Evolutionary conservation across 495 filamentous ascomycete genomes (phyloP).

Genomic region (Parmelia sp.): DNA sequence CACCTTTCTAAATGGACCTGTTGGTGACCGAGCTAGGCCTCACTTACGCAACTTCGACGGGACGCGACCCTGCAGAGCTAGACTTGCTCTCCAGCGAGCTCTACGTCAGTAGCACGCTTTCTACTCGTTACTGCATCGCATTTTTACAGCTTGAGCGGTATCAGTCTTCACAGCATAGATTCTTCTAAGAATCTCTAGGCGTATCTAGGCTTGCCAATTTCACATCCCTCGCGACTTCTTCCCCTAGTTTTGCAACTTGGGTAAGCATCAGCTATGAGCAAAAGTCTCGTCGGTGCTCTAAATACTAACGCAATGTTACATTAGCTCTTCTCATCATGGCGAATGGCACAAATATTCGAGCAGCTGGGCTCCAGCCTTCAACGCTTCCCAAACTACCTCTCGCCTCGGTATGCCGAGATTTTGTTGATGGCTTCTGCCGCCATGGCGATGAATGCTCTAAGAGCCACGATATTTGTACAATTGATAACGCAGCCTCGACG

Average conservation of each 20-base stretch:
- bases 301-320: background rate
- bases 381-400: conserved; percentile 14
- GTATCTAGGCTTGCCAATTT: too few species aligned
- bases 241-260: too few species aligned
- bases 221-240: too few species aligned
- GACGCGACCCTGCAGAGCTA: background rate
- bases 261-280: background rate
- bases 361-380: conserved; percentile 7
- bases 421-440: conserved; percentile 21
- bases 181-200: too few species aligned
- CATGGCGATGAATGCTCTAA: conserved; percentile 14
- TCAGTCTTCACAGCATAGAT: too few species aligned
- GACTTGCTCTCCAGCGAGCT: background rate
- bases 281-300: background rate
- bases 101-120: background rate
- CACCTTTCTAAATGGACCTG: too few species aligned
- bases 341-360: conserved; percentile 12
- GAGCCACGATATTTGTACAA: conserved; percentile 19
- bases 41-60: background rate
- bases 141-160: background rate
- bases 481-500: background rate
- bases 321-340: background rate
- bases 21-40: too few species aligned
- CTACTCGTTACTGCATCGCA: background rate
- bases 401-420: conserved; percentile 20